A percentile compares a stretch with the other conserved stretches of the same genome.
phyloP scores from a whole-genome alignment of 148 eudicot species.

The Suaeda aralocaspica region DNA sequence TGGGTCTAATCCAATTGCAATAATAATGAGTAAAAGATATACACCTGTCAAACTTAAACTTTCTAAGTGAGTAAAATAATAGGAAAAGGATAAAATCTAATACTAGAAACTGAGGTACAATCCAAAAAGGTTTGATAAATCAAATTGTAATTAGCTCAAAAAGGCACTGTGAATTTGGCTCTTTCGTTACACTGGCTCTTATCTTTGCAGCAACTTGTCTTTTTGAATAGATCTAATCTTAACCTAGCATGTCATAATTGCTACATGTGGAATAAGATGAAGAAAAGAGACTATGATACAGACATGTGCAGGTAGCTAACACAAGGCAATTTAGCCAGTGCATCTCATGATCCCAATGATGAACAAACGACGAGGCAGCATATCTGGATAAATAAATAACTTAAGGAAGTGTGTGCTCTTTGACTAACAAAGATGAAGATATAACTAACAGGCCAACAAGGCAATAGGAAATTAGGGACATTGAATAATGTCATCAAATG shows the following conservation, averaged over 20 bases:
- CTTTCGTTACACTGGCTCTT: too few relatives aligned
- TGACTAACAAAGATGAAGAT: too few relatives aligned
- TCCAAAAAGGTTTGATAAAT: background rate
- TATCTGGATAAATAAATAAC: too few relatives aligned
- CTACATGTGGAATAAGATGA: background rate
- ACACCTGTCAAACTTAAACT: background rate
- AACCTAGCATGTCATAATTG: background rate
- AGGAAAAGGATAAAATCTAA: background rate
- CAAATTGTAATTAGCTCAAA: background rate
- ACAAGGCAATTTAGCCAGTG: background rate
- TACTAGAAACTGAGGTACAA: background rate
- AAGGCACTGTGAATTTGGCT: background rate
- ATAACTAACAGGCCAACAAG: too few relatives aligned
- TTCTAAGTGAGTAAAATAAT: too few relatives aligned
- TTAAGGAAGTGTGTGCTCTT: background rate
- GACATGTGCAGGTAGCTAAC: background rate
- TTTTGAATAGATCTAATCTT: background rate
- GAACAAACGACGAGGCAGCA: background rate
- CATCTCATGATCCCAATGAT: too few relatives aligned
- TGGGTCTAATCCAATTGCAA: background rate
- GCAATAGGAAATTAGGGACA: too few relatives aligned
- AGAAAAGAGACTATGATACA: background rate
- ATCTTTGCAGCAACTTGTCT: background rate
- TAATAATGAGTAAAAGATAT: background rate
- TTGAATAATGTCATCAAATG: too few relatives aligned